These are phyloP conservation scores for Fragilariopsis cylindrus DNA, from an alignment of 108 stramenopile genomes.

Conservation along the genomic window DNA sequence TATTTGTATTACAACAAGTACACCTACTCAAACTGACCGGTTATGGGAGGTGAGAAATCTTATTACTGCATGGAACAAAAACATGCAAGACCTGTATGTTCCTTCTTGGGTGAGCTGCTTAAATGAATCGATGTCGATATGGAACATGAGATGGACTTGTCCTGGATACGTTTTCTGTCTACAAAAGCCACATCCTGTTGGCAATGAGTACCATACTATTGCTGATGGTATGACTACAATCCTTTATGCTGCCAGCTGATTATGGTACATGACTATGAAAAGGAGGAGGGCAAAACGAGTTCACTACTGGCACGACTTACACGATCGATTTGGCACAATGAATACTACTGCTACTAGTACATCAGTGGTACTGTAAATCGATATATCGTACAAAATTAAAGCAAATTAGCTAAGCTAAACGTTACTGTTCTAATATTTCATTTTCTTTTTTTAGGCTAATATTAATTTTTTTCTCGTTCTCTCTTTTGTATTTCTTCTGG, in stretches of 20 bases:
- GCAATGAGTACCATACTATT: constrained; percentile 41
- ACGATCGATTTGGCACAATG: constrained; percentile 8
- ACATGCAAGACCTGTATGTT: constrained; percentile 11
- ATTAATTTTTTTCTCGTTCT: too few species aligned
- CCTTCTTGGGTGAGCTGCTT: too few species aligned
- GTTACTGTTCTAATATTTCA: too few species aligned
- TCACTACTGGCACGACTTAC: constrained; percentile 27
- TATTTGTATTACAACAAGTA: too few species aligned
- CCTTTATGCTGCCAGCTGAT: constrained; percentile 24
- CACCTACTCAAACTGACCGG: neutral
- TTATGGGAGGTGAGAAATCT: constrained; percentile 33
- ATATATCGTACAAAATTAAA: too few species aligned
- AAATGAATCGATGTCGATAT: constrained; percentile 20
- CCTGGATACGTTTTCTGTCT: constrained; percentile 36
- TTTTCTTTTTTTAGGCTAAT: too few species aligned
- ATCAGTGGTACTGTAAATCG: too few species aligned
- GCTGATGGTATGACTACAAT: constrained; percentile 32
- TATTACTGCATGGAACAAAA: constrained; percentile 31
- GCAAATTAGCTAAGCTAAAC: too few species aligned
- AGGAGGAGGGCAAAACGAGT: constrained; percentile 26
- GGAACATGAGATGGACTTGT: constrained; percentile 27
- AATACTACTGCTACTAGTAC: too few species aligned
- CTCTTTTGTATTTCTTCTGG: too few species aligned
- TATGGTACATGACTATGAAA: neutral
- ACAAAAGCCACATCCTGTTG: constrained; percentile 41